Conservation (phyloP, 495 filamentous ascomycete species). For the Pseudoneurospora amorphoporcata region DNA sequence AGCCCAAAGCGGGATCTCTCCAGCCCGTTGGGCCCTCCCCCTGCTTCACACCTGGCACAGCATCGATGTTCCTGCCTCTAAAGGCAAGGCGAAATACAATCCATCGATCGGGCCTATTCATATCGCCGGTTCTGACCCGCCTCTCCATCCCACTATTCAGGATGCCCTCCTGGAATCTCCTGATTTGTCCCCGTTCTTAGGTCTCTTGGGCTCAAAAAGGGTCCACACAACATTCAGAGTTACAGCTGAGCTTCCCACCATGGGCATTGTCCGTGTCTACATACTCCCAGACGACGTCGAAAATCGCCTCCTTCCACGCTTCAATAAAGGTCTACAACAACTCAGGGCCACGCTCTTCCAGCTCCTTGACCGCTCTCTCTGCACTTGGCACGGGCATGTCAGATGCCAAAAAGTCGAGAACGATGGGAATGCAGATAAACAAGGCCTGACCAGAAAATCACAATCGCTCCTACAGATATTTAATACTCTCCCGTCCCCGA, state of each 20-base stretch:
- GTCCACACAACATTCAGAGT: conserved; percentile 30
- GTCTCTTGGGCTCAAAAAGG: conserved; percentile 27
- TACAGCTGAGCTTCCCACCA: conserved; percentile 4
- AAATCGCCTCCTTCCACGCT: conserved; percentile 35
- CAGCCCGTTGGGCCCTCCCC: conserved; percentile 1
- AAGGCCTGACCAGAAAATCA: conserved; percentile 27
- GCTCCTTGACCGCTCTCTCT: conserved; percentile 43
- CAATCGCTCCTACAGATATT: conserved; percentile 71
- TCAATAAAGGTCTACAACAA: conserved; percentile 31
- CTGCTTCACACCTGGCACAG: conserved; percentile 12
- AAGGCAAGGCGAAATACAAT: background rate
- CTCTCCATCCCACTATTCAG: conserved; percentile 20
- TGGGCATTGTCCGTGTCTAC: conserved; percentile 46
- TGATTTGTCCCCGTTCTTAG: conserved; percentile 19
- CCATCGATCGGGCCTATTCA: background rate
- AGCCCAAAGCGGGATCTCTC: background rate
- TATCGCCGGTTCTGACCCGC: background rate
- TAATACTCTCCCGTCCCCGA: conserved; percentile 70
- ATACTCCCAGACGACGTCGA: conserved; percentile 58
- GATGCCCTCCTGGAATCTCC: conserved; percentile 18
- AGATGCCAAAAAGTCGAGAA: background rate
- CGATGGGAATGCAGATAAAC: conserved; percentile 2
- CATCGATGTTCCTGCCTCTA: conserved; percentile 5
- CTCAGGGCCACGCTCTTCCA: conserved; percentile 42
- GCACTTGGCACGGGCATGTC: conserved; percentile 45